phyloP scores from a whole-genome alignment of 352 stramenopile genomes.

The Phytophthora kernoviae region DNA sequence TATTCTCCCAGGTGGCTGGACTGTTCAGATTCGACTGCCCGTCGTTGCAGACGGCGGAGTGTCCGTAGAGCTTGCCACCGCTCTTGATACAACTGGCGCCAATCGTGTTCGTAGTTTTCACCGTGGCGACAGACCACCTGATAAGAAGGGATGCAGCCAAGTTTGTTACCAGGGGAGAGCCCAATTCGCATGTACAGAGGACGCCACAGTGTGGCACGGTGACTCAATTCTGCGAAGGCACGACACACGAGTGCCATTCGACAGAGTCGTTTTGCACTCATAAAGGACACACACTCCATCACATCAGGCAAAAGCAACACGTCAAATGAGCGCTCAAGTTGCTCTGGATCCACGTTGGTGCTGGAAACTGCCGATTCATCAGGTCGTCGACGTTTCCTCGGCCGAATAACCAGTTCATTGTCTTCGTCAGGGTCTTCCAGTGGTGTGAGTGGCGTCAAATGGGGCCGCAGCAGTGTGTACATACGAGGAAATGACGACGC shows the following conservation, averaged over 20 bases:
- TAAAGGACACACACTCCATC: slow-evolving; percentile 71
- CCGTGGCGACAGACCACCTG: slow-evolving; percentile 34
- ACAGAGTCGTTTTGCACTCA: slow-evolving; percentile 74
- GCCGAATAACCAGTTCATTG: slow-evolving; percentile 1
- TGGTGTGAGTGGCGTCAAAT: slow-evolving; percentile 22
- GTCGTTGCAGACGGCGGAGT: slow-evolving; percentile 30
- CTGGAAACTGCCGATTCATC: neutral
- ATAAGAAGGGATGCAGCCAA: slow-evolving; percentile 6
- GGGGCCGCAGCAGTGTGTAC: slow-evolving; percentile 28
- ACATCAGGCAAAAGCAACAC: slow-evolving; percentile 63
- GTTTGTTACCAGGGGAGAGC: slow-evolving; percentile 9
- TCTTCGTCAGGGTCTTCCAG: slow-evolving; percentile 20
- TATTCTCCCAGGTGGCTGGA: neutral
- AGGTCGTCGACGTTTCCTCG: slow-evolving; percentile 25
- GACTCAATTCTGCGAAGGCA: slow-evolving; percentile 45
- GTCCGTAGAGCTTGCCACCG: slow-evolving; percentile 26
- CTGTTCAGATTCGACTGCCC: slow-evolving; percentile 9
- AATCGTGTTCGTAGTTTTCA: slow-evolving; percentile 38
- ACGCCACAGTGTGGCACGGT: slow-evolving; percentile 41
- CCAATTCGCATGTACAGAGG: slow-evolving; percentile 41
- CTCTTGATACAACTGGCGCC: slow-evolving; percentile 36
- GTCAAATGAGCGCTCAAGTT: slow-evolving; percentile 52
- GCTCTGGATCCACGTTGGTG: slow-evolving; percentile 22
- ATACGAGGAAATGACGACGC: slow-evolving; percentile 28
- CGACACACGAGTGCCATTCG: slow-evolving; percentile 61